Base-by-base conservation (phyloP, 345 rosid species). In the Linum usitatissimum region DNA sequence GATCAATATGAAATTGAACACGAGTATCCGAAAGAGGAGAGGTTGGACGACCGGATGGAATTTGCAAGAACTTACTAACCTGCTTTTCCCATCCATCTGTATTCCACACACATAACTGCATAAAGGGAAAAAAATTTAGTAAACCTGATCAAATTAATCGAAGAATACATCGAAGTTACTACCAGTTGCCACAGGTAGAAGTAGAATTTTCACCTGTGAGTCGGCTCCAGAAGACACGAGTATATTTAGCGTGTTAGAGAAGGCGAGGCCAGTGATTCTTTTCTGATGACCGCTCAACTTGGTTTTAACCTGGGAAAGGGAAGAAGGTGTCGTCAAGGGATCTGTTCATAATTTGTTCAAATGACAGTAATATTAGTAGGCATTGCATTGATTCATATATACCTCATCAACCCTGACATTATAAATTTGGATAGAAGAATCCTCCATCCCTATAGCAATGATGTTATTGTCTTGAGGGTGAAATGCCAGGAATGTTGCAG, bases 391-490 rank as follows among this genome's bases (percentile, higher is more conserved):
- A 17, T 19, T 34, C 38, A 34, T 34, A 34, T 34, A 34, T 34
- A 86, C 96, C 91, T 89, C 87, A 64, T 89, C 96, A 48, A 86
- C 87, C 67, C 91, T 74, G 61, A 84, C 91, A 80, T 86, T 84
- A 73, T 86, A 89, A 61, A 89, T 89, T 67, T 89, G 91, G 60
- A 89, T 83, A 30, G 91, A 75, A 10, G 91, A 86, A 69, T 89
- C 91, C 71, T 89, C 94, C 96, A 86, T 86, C 71, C 94, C 94
- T 18, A 84, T 84, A 63, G 91, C 96, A 66, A 89, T 84, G 30
- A 89, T 79, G 68, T 89, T 86, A 68, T 86, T 86, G 71, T 89
- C 96, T 66, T 76, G 94, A 39, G 96, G 94, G 79, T 86, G 94
- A 74, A 89, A 89, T 18, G 91, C 94, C 58, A 89, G 73, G 64